These are phyloP conservation scores for Litsea cubeba DNA, from an alignment of 164 flowering plant genomes.

Conservation along the genomic window DNA sequence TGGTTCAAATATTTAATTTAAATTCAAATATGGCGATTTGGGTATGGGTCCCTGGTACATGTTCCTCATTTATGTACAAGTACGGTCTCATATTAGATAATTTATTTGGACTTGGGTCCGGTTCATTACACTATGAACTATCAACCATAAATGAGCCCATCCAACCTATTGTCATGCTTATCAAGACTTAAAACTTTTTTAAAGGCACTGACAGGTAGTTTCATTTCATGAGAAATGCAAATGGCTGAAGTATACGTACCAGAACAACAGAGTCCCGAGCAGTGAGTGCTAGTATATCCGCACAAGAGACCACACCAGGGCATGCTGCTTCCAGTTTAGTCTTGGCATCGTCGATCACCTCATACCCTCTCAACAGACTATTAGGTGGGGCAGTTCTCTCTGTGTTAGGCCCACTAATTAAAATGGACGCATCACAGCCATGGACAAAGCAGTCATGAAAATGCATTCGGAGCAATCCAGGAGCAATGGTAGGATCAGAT, in stretches of 20 bases:
- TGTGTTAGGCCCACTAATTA: conserved; percentile 35
- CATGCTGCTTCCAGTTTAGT: conserved; percentile 47
- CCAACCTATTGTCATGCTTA: too few species aligned
- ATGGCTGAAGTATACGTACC: conserved; percentile 23
- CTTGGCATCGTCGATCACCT: conserved; percentile 60
- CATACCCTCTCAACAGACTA: conserved; percentile 35
- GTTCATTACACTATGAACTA: too few species aligned
- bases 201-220: too few species aligned
- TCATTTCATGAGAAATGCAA: too few species aligned
- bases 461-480: conserved; percentile 55
- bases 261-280: conserved; percentile 57
- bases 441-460: conserved; percentile 73
- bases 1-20: too few species aligned
- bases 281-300: conserved; percentile 63
- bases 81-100: too few species aligned
- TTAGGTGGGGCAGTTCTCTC: conserved; percentile 54
- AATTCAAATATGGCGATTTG: too few species aligned
- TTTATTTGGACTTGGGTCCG: too few species aligned
- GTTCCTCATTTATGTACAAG: too few species aligned
- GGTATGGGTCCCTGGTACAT: too few species aligned
- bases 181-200: too few species aligned
- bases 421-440: conserved; percentile 69
- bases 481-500: conserved; percentile 36
- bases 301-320: conserved; percentile 72
- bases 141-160: too few species aligned